A percentile compares a stretch with the other conserved stretches of the same genome.
Conservation (phyloP, 495 filamentous ascomycete genomes). For the Amorphotheca resinae region DNA sequence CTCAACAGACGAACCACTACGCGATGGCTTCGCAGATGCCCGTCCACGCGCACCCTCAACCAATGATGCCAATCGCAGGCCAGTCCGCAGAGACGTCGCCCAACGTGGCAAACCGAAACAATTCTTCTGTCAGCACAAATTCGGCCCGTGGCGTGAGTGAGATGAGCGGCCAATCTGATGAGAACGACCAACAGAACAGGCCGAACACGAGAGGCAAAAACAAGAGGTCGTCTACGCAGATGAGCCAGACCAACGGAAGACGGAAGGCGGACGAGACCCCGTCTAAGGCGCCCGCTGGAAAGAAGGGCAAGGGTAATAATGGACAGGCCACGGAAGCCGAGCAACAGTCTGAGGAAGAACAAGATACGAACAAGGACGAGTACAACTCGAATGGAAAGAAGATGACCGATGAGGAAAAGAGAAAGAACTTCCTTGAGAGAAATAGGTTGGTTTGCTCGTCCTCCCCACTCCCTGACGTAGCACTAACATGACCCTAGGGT, state of each 20-base stretch:
- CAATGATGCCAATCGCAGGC: conserved; percentile 11
- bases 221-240: conserved; percentile 42
- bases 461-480: background rate
- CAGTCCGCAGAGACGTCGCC: conserved; percentile 29
- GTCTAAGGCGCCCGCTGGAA: conserved; percentile 50
- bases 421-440: conserved; percentile 93
- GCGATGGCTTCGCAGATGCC: conserved; percentile 21
- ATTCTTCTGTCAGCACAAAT: conserved; percentile 29
- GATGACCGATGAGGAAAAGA: conserved; percentile 98
- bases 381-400: conserved; percentile 56
- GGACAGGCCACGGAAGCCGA: conserved; percentile 35
- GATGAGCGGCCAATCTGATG: conserved; percentile 59
- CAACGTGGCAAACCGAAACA: conserved; percentile 30
- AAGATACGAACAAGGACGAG: conserved; percentile 42
- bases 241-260: conserved; percentile 31
- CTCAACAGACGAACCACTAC: conserved; percentile 30
- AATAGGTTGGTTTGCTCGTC: conserved; percentile 94
- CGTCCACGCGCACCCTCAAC: conserved; percentile 16
- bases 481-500: conserved; percentile 44
- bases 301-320: conserved; percentile 57
- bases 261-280: conserved; percentile 71
- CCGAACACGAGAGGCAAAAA: conserved; percentile 51
- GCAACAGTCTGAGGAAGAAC: conserved; percentile 40
- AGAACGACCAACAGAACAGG: conserved; percentile 52
- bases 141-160: conserved; percentile 50